Base-by-base conservation (phyloP, 1,284 basidiomycete genomes). In the Cryptococcus sp. region DNA sequence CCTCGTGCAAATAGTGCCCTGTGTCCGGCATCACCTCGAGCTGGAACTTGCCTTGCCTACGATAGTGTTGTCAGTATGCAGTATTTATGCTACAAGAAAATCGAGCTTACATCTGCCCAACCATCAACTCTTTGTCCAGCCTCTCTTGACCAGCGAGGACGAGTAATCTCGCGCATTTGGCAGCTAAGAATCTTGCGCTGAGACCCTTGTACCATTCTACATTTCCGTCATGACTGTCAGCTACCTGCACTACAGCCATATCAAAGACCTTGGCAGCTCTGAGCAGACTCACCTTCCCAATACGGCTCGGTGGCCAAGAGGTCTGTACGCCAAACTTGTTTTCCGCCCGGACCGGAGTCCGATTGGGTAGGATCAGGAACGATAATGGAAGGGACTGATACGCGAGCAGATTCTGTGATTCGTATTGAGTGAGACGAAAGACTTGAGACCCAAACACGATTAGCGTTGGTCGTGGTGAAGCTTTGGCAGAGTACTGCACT, bases 1-100 rank as follows among this genome's bases (percentile, higher is more conserved):
- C 93, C 83, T 97, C 94, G 55, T 98, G 95, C 45, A 99, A 76
- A 79, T 95, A 89, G 73, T 99, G 95, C 0, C 95, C 95, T 0
- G 92, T 91, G 20, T 86, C 86, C 3, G 85, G 84, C 62, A 96
- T 84, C 25, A 98, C 92, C 22, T 86, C 87, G 68, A 97, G 83
- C 78, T 98, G 95, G 79, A 97, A 98, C 75, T 97, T 97, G 57
- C 94, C 94, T 79, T 90, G 88, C 73, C 69, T 71, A 25, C 5
- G 13, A 20, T 10, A 34, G 13, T 10, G 29, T 13, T 34, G 13
- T 34, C 29, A 34, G 29, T 26, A 48, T 20, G 29, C 40, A 34
- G 25, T 1, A 16, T 23, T 52, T 22, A 53, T 25, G 13, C 15
- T 23, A 34, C 11, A 22, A 46, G 3, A 2, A 7, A 2, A 7